Evolutionary conservation across 768 basidiomycete species (phyloP), one percentile per base, ranked within the genome.

Genomic region (Tylopilus subfusipes): DNA sequence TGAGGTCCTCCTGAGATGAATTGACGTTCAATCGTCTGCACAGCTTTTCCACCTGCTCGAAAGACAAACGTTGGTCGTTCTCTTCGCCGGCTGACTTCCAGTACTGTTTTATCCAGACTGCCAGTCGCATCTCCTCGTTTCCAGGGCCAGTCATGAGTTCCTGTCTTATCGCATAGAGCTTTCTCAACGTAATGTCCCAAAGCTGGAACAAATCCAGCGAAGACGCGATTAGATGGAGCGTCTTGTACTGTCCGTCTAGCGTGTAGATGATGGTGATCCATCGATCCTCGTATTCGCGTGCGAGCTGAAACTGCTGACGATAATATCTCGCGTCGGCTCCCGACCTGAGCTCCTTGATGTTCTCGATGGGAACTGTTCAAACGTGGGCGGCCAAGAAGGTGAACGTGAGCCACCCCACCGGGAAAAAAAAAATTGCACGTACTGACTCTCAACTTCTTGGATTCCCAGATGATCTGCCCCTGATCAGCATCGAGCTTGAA

Each of bases 241-340:
- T 88, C 74, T 95, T 95, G 77, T 90, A 92, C 22, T 75, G 76
- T 13, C 84, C 87, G 42, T 85, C 83, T 46, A 86, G 74, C 55
- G 88, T 82, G 63, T 95, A 93, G 57, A 93, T 83, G 67, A 90
- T 83, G 0, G 93, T 90, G 59, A 96, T 79, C 90, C 92, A 96
- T 19, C 85, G 78, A 36, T 80, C 74, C 60, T 89, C 85, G 53
- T 79, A 78, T 48, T 83, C 80, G 45, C 76, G 70, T 0, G 87
- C 74, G 38, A 84, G 76, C 63, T 82, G 81, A 72, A 87, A 86
- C 61, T 85, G 84, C 45, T 82, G 77, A 50, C 86, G 83, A 65
- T 90, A 86, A 67, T 86, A 84, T 19, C 80, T 76, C 2, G 88
- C 84, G 30, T 90, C 84, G 5, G 78, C 64, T 14, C 86, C 89